phyloP scores from a whole-genome alignment of 495 filamentous ascomycete genomes.

The Penicillium salamii region DNA sequence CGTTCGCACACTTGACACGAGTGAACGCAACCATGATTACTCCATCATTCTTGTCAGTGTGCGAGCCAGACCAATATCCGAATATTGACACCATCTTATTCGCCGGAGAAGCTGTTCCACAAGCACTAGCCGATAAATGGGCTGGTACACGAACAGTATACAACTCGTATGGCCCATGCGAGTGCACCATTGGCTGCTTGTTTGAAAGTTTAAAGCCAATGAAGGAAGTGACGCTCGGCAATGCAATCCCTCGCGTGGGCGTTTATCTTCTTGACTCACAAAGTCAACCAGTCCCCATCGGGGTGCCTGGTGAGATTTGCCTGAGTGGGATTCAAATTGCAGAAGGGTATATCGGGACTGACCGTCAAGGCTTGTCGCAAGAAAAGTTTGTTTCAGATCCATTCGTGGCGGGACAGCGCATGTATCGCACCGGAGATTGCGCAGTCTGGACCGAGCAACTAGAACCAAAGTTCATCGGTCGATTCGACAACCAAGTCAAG shows the following conservation, averaged over 20 bases:
- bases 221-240: constrained; percentile 29
- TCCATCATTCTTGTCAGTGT: constrained; percentile 21
- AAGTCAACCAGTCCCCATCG: constrained; percentile 12
- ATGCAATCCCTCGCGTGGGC: constrained; percentile 22
- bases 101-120: constrained; percentile 29
- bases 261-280: constrained; percentile 30
- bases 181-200: no score
- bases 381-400: no score
- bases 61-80: constrained; percentile 20
- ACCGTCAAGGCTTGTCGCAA: constrained; percentile 25
- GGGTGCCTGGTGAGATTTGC: constrained; percentile 34
- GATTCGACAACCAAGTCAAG: constrained; percentile 37
- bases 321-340: constrained; percentile 35
- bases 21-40: constrained; percentile 26
- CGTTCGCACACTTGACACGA: constrained; percentile 19
- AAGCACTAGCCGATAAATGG: constrained; percentile 27
- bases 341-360: constrained; percentile 27
- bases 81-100: constrained; percentile 23
- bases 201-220: background rate
- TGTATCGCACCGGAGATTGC: constrained; percentile 24
- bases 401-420: no score
- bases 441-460: constrained; percentile 25
- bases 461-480: constrained; percentile 27
- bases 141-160: background rate
- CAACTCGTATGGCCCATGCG: no score